Evolutionary conservation across 78 protist species (phyloP).

Genomic region (Polysphondylium violaceum): DNA sequence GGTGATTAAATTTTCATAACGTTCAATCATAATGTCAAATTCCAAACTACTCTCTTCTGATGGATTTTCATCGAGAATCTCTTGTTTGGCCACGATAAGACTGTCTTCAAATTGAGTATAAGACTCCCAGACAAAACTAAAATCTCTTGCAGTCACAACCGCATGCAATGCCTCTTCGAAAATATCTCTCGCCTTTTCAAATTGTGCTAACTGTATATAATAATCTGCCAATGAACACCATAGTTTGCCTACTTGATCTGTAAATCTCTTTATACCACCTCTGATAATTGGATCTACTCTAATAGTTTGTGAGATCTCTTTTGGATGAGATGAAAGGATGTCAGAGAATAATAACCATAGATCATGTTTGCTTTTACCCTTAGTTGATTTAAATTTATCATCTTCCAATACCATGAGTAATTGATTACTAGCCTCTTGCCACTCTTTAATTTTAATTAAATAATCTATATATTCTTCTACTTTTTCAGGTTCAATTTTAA

Average conservation of each 20-base stretch:
- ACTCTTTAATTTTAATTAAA: constrained; percentile 61
- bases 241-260: constrained; percentile 94
- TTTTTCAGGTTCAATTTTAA: constrained; percentile 89
- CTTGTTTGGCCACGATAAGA: constrained; percentile 81
- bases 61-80: constrained; percentile 19
- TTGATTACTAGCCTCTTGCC: constrained; percentile 90
- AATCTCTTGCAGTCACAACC: constrained; percentile 95
- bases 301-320: constrained; percentile 28
- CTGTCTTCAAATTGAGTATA: constrained; percentile 96
- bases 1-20: constrained; percentile 89
- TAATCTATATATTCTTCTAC: constrained; percentile 96
- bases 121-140: constrained; percentile 96
- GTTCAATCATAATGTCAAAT: constrained; percentile 87
- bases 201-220: constrained; percentile 92
- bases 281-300: constrained; percentile 88
- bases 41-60: constrained; percentile 71
- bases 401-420: constrained; percentile 80
- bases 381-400: constrained; percentile 82
- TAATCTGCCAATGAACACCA: constrained; percentile 97
- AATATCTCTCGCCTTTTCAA: constrained; percentile 98
- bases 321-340: constrained; percentile 78
- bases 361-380: constrained; percentile 92
- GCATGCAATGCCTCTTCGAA: constrained; percentile 95
- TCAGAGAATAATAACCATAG: constrained; percentile 97
- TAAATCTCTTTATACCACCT: constrained; percentile 86